Base-by-base conservation (phyloP, 495 filamentous ascomycete genomes). In the Saxophila tyrrhenica region DNA sequence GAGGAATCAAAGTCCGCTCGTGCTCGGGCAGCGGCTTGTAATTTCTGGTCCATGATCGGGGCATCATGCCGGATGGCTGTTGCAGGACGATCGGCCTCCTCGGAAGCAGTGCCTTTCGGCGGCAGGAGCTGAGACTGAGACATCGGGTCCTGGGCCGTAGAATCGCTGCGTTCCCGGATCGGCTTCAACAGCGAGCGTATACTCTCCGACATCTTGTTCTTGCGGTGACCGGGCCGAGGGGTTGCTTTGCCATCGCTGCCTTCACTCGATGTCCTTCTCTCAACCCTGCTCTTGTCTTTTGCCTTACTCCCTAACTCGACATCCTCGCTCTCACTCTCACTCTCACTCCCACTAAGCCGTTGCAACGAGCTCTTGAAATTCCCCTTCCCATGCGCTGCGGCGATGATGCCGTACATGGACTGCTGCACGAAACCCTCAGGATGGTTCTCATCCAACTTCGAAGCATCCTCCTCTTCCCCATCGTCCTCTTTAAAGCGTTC, bases 391-490 rank as follows among this genome's bases (percentile, higher is more conserved):
- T 87, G 88, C 39, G 88, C 89, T n/a, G 87, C 85, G 16, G 90
- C 87, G 56, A 98, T 90, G 69, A 98, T 77, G 50, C 88, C 89
- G 68, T 96, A 95, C 49, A 98, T 78, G 48, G 87, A 91, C 70
- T 96, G 90, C 68, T 96, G 91, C 86, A 95, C 86, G 59, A 87
- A 86, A 21, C 16, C 38, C 23, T 73, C 74, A 21, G 72, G 54
- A 8, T 73, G 67, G 22, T 65, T 67, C 50, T 74, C 72, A 43
- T 65, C 71, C 21, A 83, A 82, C 15, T 81, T 80, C 42, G 83
- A 84, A 68, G 92, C 89, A 52, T 89, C 79, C 11, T 85, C 72
- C 15, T 75, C 76, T 65, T 89, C 86, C 39, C 80, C 82, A 39
- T 82, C 81, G 64, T 87, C 80, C 63, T n/a, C 46, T 1, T 78